These are phyloP conservation scores for Termitomyces eurrhizus DNA, from an alignment of 768 basidiomycete genomes.

Conservation along the genomic window DNA sequence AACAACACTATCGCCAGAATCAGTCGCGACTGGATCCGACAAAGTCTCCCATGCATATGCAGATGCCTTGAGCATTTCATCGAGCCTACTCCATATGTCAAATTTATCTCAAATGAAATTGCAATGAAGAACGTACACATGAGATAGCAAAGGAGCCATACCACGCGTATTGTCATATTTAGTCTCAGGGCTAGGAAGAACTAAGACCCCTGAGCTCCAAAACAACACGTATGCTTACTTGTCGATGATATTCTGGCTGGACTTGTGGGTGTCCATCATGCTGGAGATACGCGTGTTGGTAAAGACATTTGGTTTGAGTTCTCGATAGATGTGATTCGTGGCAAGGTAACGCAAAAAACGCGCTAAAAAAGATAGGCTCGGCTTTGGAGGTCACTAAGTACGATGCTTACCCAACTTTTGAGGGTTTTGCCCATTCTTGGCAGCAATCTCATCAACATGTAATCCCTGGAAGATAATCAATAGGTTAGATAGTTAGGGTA, in stretches of 20 bases:
- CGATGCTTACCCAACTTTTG: neutral
- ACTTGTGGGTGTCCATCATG: conserved; percentile 28
- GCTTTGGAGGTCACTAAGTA: neutral
- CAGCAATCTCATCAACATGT: neutral
- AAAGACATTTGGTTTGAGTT: conserved; percentile 27
- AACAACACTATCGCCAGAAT: conserved; percentile 19
- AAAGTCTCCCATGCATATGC: conserved; percentile 20
- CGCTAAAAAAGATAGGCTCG: neutral
- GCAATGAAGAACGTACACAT: conserved; percentile 16
- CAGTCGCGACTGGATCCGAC: conserved; percentile 20
- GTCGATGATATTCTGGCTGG: conserved; percentile 21
- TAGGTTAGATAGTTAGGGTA: neutral
- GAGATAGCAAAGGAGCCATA: conserved; percentile 20
- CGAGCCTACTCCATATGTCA: too few species aligned
- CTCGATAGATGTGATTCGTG: conserved; percentile 14
- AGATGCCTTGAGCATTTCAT: neutral
- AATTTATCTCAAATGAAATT: too few species aligned
- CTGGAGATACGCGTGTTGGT: conserved; percentile 29
- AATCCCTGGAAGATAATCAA: neutral
- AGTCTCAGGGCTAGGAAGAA: neutral
- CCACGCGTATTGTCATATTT: conserved; percentile 17
- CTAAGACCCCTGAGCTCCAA: neutral
- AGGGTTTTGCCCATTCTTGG: neutral
- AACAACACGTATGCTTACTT: conserved; percentile 19
- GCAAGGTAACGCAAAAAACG: conserved; percentile 16